Conservation (phyloP, 73 alveolate species). For the Tetrahymena borealis region DNA sequence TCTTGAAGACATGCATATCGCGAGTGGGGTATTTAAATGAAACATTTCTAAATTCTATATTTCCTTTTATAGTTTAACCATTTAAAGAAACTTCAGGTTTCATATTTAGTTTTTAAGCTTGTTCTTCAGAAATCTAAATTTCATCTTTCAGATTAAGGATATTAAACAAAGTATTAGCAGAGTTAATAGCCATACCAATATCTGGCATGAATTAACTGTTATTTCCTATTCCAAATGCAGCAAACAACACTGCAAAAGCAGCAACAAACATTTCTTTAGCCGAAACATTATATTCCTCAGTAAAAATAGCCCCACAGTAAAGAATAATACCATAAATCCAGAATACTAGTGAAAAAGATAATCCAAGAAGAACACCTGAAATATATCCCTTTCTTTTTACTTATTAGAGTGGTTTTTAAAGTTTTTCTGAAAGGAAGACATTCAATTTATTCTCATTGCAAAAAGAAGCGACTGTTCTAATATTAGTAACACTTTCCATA, state of each 20-base stretch:
- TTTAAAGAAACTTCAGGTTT: not conserved
- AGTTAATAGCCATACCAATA: constrained; percentile 35
- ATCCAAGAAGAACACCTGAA: constrained; percentile 65
- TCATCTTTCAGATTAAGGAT: constrained; percentile 25
- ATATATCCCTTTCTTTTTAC: constrained; percentile 43
- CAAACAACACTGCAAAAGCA: constrained; percentile 63
- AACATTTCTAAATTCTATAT: constrained; percentile 66
- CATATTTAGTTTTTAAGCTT: not conserved
- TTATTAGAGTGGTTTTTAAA: constrained; percentile 9
- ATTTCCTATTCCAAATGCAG: constrained; percentile 60
- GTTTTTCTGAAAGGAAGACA: constrained; percentile 28
- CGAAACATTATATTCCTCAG: constrained; percentile 19
- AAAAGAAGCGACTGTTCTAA: constrained; percentile 70
- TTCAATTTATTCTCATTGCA: constrained; percentile 61
- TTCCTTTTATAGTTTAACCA: constrained; percentile 42
- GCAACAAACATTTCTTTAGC: constrained; percentile 58
- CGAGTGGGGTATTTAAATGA: constrained; percentile 75
- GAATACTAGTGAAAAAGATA: constrained; percentile 52
- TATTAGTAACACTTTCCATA: constrained; percentile 66
- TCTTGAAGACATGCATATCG: constrained; percentile 34
- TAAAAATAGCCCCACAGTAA: constrained; percentile 63
- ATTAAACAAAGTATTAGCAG: constrained; percentile 23
- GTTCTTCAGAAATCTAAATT: not conserved
- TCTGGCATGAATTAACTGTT: constrained; percentile 60
- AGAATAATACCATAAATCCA: constrained; percentile 57